Evolutionary conservation across 1,284 basidiomycete species (phyloP).

Genomic region (Farysia itapuensis): DNA sequence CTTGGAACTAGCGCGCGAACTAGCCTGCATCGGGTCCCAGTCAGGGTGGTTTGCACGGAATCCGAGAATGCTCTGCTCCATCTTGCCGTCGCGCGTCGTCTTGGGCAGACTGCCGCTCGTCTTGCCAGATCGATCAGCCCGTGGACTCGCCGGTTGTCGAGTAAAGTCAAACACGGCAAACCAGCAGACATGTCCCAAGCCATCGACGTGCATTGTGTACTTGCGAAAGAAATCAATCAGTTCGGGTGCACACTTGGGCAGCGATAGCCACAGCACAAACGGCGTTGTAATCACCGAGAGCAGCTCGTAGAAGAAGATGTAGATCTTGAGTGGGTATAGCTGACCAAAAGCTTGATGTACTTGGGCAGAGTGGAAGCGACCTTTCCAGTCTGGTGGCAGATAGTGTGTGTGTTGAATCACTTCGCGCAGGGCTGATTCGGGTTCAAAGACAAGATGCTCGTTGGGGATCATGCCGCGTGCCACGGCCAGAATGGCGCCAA

Average conservation of each 20-base stretch:
- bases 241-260: slow-evolving; percentile 77
- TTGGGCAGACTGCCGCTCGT: slow-evolving; percentile 62
- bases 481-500: slow-evolving; percentile 82
- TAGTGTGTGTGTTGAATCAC: slow-evolving; percentile 93
- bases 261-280: slow-evolving; percentile 86
- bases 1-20: too few species aligned
- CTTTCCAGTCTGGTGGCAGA: slow-evolving; percentile 88
- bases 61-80: slow-evolving; percentile 96
- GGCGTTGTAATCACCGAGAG: slow-evolving; percentile 89
- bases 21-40: slow-evolving; percentile 78
- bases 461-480: slow-evolving; percentile 94
- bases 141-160: slow-evolving; percentile 64
- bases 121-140: too few species aligned
- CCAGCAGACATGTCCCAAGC: slow-evolving; percentile 92
- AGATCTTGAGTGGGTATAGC: slow-evolving; percentile 54
- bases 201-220: slow-evolving; percentile 93
- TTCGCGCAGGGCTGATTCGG: slow-evolving; percentile 84
- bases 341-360: slow-evolving; percentile 48
- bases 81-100: slow-evolving; percentile 59
- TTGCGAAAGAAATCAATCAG: slow-evolving; percentile 55
- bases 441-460: slow-evolving; percentile 85
- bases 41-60: slow-evolving; percentile 90
- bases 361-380: slow-evolving; percentile 73
- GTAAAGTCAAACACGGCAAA: slow-evolving; percentile 98
- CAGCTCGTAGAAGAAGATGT: slow-evolving; percentile 82